A percentile compares a stretch with the other conserved stretches of the same genome.
phyloP scores from a whole-genome alignment of 1,284 basidiomycete genomes.

The Wolfiporia cocos region DNA sequence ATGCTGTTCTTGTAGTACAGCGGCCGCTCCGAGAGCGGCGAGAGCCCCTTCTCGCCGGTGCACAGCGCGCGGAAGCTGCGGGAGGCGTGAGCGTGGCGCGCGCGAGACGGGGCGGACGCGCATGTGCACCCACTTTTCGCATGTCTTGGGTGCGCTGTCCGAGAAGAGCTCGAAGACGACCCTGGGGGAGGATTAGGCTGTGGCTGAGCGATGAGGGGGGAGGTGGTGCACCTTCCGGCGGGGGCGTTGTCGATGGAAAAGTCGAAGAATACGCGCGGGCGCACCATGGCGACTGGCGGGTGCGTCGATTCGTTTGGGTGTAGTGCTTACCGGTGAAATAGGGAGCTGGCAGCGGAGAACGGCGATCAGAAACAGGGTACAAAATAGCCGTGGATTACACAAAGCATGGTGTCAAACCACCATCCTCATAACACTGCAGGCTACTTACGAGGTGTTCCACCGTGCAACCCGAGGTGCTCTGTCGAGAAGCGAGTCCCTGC shows the following conservation, averaged over 20 bases:
- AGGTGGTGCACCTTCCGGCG: slow-evolving; percentile 66
- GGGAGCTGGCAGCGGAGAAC: not conserved
- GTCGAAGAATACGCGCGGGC: slow-evolving; percentile 67
- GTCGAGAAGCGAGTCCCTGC: no score
- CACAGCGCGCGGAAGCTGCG: slow-evolving; percentile 81
- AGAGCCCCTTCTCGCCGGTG: slow-evolving; percentile 81
- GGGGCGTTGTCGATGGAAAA: slow-evolving; percentile 46
- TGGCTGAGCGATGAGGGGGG: not conserved
- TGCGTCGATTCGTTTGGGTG: not conserved
- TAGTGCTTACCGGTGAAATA: not conserved
- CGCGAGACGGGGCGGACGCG: slow-evolving; percentile 1
- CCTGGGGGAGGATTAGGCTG: slow-evolving; percentile 26
- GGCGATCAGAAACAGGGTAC: not conserved
- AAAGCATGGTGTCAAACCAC: no score
- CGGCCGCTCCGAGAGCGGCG: slow-evolving; percentile 52
- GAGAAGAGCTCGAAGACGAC: slow-evolving; percentile 80
- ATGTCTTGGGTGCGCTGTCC: slow-evolving; percentile 74
- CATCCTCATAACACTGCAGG: no score
- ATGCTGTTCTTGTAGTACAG: slow-evolving; percentile 81
- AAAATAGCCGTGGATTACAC: no score
- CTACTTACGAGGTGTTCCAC: no score
- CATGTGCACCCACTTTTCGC: slow-evolving; percentile 77
- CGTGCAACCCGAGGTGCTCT: no score
- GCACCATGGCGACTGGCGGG: slow-evolving; percentile 28
- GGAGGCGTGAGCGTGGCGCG: slow-evolving; percentile 4